Percentiles rank a stretch among this genome's conserved stretches.
phyloP scores from a whole-genome alignment of 805 yeast species.

The Cyberlindnera petersonii region DNA sequence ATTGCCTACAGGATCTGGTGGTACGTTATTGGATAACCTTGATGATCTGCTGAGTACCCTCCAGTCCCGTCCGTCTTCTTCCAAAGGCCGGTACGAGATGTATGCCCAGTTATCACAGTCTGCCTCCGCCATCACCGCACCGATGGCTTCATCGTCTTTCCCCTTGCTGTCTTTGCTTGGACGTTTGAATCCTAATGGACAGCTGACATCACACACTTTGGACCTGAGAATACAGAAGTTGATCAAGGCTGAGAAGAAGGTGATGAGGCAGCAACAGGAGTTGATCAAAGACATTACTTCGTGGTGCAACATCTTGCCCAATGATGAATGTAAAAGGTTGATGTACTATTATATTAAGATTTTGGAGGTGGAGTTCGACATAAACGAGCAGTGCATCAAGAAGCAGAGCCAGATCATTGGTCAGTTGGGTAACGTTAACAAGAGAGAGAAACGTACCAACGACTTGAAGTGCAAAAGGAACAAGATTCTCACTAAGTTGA shows the following conservation, averaged over 20 bases:
- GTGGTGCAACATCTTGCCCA: constrained; percentile 41
- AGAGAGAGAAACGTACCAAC: constrained; percentile 46
- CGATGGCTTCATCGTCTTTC: constrained; percentile 5
- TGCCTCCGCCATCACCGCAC: constrained; percentile 2
- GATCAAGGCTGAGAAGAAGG: constrained; percentile 38
- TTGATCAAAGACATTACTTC: constrained; percentile 37
- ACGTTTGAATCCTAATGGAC: constrained; percentile 19
- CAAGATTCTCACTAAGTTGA: constrained; percentile 35
- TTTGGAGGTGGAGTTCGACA: constrained; percentile 35
- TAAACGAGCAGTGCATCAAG: constrained; percentile 35
- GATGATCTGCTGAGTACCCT: constrained; percentile 15
- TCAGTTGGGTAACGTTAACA: constrained; percentile 42
- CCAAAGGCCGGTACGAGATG: constrained; percentile 10
- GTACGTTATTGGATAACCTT: constrained; percentile 8
- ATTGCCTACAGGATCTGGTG: constrained; percentile 4
- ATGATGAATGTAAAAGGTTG: constrained; percentile 36
- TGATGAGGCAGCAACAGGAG: constrained; percentile 34
- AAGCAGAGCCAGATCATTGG: constrained; percentile 41
- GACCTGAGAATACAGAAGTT: constrained; percentile 33
- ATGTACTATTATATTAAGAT: constrained; percentile 39
- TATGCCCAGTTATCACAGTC: constrained; percentile 13
- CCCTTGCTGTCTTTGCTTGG: constrained; percentile 27
- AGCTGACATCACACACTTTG: constrained; percentile 29
- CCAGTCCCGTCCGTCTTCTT: constrained; percentile 17
- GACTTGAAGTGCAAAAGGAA: constrained; percentile 36